Evolutionary conservation across 805 yeast species (phyloP).

Genomic region (Yamadazyma laniorum): DNA sequence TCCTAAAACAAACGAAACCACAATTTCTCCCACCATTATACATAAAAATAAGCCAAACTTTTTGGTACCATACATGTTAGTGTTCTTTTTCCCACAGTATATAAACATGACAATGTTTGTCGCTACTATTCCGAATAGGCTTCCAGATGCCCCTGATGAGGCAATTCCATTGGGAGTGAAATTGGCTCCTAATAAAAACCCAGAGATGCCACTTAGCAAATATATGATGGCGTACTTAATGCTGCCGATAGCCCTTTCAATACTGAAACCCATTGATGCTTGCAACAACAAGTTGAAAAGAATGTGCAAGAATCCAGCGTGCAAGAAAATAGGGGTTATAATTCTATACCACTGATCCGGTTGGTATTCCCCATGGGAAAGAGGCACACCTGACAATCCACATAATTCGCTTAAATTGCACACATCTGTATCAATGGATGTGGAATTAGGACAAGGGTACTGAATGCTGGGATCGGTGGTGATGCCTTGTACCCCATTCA

Average conservation of each 20-base stretch:
- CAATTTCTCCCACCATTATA: constrained; percentile 53
- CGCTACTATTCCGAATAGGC: constrained; percentile 68
- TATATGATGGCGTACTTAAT: constrained; percentile 55
- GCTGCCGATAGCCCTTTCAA: constrained; percentile 57
- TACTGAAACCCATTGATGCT: constrained; percentile 55
- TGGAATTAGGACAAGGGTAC: constrained; percentile 72
- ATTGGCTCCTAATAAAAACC: constrained; percentile 67
- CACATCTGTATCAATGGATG: constrained; percentile 50
- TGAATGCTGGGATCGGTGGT: constrained; percentile 45
- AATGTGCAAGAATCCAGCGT: constrained; percentile 72
- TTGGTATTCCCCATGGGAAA: constrained; percentile 27
- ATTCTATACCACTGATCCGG: constrained; percentile 73
- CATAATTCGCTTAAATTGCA: constrained; percentile 60
- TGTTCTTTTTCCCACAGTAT: constrained; percentile 49
- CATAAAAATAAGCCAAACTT: constrained; percentile 46
- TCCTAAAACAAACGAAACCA: constrained; percentile 61
- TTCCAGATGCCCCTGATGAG: constrained; percentile 70
- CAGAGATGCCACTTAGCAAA: constrained; percentile 60
- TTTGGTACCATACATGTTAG: constrained; percentile 44
- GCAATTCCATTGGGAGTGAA: constrained; percentile 66
- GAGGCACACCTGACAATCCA: constrained; percentile 51
- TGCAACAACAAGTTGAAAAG: constrained; percentile 61
- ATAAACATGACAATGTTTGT: constrained; percentile 56
- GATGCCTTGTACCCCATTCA: constrained; percentile 50
- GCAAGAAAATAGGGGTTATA: constrained; percentile 67